These are phyloP conservation scores for Parathielavia hyrcaniae DNA, from an alignment of 495 filamentous ascomycete species.

Conservation along the genomic window DNA sequence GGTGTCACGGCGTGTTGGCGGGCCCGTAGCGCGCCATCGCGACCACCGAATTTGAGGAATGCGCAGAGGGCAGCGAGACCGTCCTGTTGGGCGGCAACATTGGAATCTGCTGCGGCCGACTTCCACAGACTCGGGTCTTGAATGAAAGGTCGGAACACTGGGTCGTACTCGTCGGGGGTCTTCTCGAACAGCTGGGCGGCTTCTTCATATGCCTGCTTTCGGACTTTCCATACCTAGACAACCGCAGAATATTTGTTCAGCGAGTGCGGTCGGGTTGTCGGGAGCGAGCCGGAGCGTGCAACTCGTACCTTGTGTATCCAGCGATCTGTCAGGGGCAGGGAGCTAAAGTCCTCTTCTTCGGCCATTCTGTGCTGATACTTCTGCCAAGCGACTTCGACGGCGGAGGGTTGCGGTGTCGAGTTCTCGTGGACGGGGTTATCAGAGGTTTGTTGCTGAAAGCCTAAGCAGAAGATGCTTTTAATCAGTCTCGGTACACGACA, in stretches of 20 bases:
- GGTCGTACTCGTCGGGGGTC: slow-evolving; percentile 80
- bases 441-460: slow-evolving; percentile 7
- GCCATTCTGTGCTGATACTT: slow-evolving; percentile 44
- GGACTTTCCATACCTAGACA: slow-evolving; percentile 84
- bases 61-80: slow-evolving; percentile 79
- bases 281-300: background rate
- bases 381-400: background rate
- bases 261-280: background rate
- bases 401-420: background rate
- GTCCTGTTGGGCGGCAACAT: slow-evolving; percentile 95
- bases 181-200: slow-evolving; percentile 78
- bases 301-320: slow-evolving; percentile 75
- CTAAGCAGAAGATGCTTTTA: slow-evolving; percentile 18
- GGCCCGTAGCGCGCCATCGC: slow-evolving; percentile 72
- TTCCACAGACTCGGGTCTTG: slow-evolving; percentile 86
- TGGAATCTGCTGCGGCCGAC: slow-evolving; percentile 86
- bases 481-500: slow-evolving; percentile 28
- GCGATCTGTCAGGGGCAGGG: slow-evolving; percentile 71
- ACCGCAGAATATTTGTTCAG: background rate
- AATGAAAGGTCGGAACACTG: slow-evolving; percentile 77
- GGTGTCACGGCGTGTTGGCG: slow-evolving; percentile 64
- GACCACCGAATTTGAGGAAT: slow-evolving; percentile 82
- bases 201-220: slow-evolving; percentile 92
- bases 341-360: slow-evolving; percentile 79
- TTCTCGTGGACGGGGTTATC: slow-evolving; percentile 2